Base-by-base conservation (phyloP, 306 rosid genomes). In the Oxytropis ochrocephala region DNA sequence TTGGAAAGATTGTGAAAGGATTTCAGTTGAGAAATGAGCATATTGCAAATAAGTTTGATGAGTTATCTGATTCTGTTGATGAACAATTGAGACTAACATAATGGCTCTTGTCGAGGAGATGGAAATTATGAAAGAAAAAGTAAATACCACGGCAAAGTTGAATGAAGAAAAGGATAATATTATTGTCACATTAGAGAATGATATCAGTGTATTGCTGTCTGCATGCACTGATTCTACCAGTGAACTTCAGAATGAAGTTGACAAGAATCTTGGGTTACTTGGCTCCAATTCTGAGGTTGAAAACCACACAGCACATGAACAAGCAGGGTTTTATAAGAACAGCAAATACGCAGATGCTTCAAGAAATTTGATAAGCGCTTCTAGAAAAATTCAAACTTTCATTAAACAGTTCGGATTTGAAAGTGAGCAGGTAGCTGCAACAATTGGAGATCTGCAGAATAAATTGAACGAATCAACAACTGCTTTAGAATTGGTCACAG, bases 161-260 rank as follows among this genome's bases (percentile, higher is more conserved):
- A 79, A 78, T 80, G 87, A 87, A 62, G 95, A 91, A 73, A 88
- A 81, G 67, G 92, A 84, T 60, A 80, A 52, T 54, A 72, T 75
- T 17, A 75, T 83, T 48, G 70, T 81, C 54, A 44, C 43, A 21
- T 71, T 95, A 74, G 88, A 91, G 76, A 79, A 82, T 11, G 84
- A 86, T 81, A 79, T 84, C 27, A 54, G 13, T 54, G 70, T 80
- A 64, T 78, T 95, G 76, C 67, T 80, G 35, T 87, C 88, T 77
- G 86, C 92, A 21, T 95, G 96, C 69, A 74, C 75, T 24, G 75
- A 77, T 72, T 84, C 92, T 60, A 69, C 88, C 21, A 52, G 70
- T 73, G 92, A 86, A 65, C 89, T 95, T 79, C 91, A 84, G 62
- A 67, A 75, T 76, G 89, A 84, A 71, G 84, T 83, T 75, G 75